Base-by-base conservation (phyloP, 441 rosid genomes). In the Populus hybrid region DNA sequence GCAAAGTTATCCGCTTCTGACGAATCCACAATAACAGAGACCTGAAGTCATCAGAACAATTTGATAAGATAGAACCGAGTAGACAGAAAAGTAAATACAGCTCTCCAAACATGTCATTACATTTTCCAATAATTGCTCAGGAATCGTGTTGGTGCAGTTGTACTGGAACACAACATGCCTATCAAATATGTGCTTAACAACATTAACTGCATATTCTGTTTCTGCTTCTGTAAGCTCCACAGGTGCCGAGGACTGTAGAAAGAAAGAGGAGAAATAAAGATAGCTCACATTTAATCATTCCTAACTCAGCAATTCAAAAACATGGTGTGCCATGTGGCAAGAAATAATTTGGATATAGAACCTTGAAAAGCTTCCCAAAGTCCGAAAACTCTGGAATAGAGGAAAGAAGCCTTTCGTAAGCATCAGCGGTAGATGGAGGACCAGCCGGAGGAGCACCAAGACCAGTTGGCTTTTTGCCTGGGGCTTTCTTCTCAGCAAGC, bases 221-320 rank as follows among this genome's bases (percentile, higher is more conserved):
- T 94, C 99, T 73, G 98, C 94, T 92, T 96, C 99, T 68, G 99
- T 94, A 78, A 96, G 88, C 86, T 96, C 99, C 86, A 93, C 94
- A 61, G 95, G 98, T 74, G 92, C 73, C 73, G 98, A 89, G 68
- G 98, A 94, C 99, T 94, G 90, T 74, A 21, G 68, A 53, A 77
- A 9, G 66, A 36, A 42, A 71, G 10, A 4, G 30, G 50, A 21
- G 53, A 69, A 40, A 69, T 26, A 57, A 66, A n/a, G 12, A 75
- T 74, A 77, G n/a, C 78, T 26, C 35, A 71, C 12, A 69, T 61
- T 75, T 63, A 81, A 77, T 36, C 53, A 77, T 74, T 79, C 68
- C 5, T 24, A 42, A 35, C 36, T 64, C 71, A 64, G 34, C 23
- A 50, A 67, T 28, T 67, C 61, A 71, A 35, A 66, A 67, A 53